phyloP scores from a whole-genome alignment of 192 early-diverging fungal species.

The Coemansia sp. region DNA sequence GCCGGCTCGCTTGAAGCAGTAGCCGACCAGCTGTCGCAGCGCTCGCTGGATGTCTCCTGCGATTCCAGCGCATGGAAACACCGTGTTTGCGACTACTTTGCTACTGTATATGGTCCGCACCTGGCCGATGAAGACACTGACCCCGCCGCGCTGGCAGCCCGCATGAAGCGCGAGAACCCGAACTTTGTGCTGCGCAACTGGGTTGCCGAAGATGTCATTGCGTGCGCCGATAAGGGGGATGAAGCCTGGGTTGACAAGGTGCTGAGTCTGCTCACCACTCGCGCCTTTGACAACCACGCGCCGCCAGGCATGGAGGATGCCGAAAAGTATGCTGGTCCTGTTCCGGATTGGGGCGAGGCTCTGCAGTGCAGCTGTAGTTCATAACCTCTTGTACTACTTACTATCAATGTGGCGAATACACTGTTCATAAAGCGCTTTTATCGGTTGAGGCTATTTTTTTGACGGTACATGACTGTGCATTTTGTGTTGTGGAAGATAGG shows the following conservation, averaged over 20 bases:
- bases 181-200: slow-evolving; percentile 77
- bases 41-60: slow-evolving; percentile 20
- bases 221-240: slow-evolving; percentile 48
- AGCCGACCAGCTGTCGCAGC: slow-evolving; percentile 11
- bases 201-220: slow-evolving; percentile 68
- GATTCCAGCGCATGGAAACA: slow-evolving; percentile 8
- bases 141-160: not conserved
- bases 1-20: slow-evolving; percentile 2
- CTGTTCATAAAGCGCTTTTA: too few relatives aligned
- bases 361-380: slow-evolving; percentile 76
- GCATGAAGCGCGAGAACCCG: slow-evolving; percentile 74
- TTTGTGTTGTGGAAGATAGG: too few relatives aligned
- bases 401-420: too few relatives aligned
- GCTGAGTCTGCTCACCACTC: slow-evolving; percentile 52
- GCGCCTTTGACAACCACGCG: slow-evolving; percentile 47
- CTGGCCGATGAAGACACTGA: slow-evolving; percentile 6
- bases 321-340: slow-evolving; percentile 51
- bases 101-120: slow-evolving; percentile 57
- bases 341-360: slow-evolving; percentile 61
- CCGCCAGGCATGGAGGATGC: slow-evolving; percentile 37
- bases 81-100: slow-evolving; percentile 27
- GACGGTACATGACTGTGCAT: too few relatives aligned
- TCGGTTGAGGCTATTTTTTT: too few relatives aligned
- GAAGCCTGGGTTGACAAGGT: slow-evolving; percentile 33
- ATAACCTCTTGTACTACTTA: slow-evolving; percentile 35